Percentiles rank a stretch among this genome's conserved stretches.
These are phyloP conservation scores for Candida maris DNA, from an alignment of 805 yeast genomes.

Conservation along the genomic window DNA sequence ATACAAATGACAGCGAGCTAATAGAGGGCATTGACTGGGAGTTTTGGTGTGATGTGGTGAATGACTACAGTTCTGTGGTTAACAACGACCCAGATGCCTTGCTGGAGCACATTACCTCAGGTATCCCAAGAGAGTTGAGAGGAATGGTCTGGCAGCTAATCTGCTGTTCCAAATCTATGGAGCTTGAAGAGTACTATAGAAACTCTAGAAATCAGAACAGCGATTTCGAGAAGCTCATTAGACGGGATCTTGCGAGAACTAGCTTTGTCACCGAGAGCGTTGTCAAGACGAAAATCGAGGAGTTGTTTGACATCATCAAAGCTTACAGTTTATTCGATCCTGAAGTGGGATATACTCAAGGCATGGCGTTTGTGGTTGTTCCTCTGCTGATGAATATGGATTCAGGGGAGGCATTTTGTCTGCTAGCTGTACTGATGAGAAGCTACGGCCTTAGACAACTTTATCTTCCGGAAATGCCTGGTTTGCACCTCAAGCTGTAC, in stretches of 20 bases:
- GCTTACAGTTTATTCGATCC: conserved; percentile 83
- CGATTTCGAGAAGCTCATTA: conserved; percentile 70
- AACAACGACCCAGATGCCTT: conserved; percentile 56
- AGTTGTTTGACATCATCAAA: conserved; percentile 70
- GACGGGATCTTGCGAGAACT: conserved; percentile 81
- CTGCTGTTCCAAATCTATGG: conserved; percentile 68
- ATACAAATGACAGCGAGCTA: conserved; percentile 30
- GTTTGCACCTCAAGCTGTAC: conserved; percentile 76
- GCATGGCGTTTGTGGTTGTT: conserved; percentile 90
- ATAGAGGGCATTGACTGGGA: conserved; percentile 64
- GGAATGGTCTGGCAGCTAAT: conserved; percentile 93
- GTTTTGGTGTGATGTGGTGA: conserved; percentile 81
- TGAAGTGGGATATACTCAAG: conserved; percentile 97
- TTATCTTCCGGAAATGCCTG: conserved; percentile 90
- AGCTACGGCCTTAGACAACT: conserved; percentile 75
- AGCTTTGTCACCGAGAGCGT: conserved; percentile 64
- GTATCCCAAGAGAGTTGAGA: conserved; percentile 81
- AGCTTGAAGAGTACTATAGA: conserved; percentile 56
- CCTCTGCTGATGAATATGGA: conserved; percentile 79
- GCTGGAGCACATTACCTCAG: conserved; percentile 59
- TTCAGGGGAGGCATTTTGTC: conserved; percentile 81
- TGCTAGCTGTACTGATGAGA: conserved; percentile 79
- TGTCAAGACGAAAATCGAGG: conserved; percentile 53
- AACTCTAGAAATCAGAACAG: conserved; percentile 46
- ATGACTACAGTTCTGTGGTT: conserved; percentile 70